These are phyloP conservation scores for Aureobasidium lini DNA, from an alignment of 2,329 filamentous ascomycete species.

Conservation along the genomic window DNA sequence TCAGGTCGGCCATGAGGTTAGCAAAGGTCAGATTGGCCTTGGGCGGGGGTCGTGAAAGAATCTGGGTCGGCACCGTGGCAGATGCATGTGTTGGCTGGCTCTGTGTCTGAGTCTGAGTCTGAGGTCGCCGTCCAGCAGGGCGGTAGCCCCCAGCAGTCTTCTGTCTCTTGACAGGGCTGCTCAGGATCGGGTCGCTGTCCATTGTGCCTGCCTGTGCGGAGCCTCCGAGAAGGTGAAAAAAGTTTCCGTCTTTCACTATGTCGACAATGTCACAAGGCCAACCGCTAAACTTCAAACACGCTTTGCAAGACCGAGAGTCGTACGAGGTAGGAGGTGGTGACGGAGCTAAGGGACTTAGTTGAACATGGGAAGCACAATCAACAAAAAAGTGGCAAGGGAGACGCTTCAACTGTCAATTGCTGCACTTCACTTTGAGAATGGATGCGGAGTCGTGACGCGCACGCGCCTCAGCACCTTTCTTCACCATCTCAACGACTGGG, in stretches of 20 bases:
- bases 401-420: not conserved
- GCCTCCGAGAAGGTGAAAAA: not conserved
- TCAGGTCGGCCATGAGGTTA: constrained; percentile 11
- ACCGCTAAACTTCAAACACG: not conserved
- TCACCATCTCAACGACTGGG: not conserved
- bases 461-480: not conserved
- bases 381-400: constrained; percentile 10
- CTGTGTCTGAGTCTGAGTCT: not conserved
- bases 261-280: not conserved
- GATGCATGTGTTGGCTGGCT: not conserved
- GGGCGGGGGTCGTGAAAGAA: constrained; percentile 14
- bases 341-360: not conserved
- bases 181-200: constrained; percentile 28
- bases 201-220: constrained; percentile 4
- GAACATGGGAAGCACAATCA: not conserved
- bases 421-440: not conserved
- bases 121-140: constrained; percentile 33
- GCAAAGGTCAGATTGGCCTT: constrained; percentile 16
- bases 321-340: not conserved
- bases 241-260: not conserved
- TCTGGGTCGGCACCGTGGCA: constrained; percentile 21
- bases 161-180: constrained; percentile 29
- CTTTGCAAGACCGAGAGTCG: not conserved
- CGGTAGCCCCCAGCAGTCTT: constrained; percentile 25
- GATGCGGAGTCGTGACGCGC: constrained; percentile 9